phyloP scores from a whole-genome alignment of 148 eudicot species.

The Rheum nobile region DNA sequence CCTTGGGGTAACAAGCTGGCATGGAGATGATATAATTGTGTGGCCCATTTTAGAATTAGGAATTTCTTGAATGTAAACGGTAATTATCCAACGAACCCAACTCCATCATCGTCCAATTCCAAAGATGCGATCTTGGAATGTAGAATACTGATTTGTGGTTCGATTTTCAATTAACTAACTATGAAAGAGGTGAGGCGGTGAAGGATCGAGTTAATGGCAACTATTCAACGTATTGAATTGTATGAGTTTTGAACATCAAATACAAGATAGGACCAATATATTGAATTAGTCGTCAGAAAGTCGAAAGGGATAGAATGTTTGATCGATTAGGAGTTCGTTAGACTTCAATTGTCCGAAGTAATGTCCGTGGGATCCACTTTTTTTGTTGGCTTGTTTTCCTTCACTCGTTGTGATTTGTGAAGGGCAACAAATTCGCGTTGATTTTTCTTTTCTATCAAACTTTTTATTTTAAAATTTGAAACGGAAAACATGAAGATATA shows the following conservation, averaged over 20 bases:
- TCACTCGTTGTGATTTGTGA: neutral
- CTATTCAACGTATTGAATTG: neutral
- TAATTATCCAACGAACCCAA: neutral
- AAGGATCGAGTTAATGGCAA: neutral
- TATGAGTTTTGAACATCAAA: neutral
- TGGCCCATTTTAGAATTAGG: too few relatives aligned
- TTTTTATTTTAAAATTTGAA: neutral
- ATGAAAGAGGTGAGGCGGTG: neutral
- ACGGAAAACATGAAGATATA: neutral
- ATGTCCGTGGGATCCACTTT: neutral
- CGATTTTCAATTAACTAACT: neutral
- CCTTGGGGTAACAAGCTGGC: too few relatives aligned
- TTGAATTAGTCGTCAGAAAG: neutral
- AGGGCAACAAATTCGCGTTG: neutral
- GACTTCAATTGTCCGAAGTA: neutral
- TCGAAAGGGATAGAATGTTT: neutral
- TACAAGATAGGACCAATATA: neutral
- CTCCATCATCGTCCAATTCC: conserved; percentile 13
- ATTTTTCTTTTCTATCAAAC: neutral
- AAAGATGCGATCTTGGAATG: neutral
- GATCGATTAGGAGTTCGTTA: neutral
- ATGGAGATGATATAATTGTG: too few relatives aligned
- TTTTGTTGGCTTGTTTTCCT: neutral
- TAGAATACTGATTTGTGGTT: neutral
- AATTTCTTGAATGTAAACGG: too few relatives aligned